Conservation (phyloP, 768 basidiomycete species). For the Suillus subaureus region DNA sequence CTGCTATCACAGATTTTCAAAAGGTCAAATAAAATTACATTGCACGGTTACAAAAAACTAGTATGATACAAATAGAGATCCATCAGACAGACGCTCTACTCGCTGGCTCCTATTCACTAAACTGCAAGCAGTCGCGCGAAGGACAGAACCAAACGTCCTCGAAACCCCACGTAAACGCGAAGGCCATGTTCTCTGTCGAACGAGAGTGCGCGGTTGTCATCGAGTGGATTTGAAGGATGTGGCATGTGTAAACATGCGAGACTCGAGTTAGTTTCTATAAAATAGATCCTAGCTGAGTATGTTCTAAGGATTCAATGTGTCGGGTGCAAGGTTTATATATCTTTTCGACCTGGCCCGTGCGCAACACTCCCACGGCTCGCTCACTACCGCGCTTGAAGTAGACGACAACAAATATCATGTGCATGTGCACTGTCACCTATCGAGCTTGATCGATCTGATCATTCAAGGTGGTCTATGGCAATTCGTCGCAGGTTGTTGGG, state of each 20-base stretch:
- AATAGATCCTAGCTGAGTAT: conserved; percentile 84
- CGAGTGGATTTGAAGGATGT: conserved; percentile 70
- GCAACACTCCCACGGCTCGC: neutral
- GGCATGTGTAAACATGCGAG: conserved; percentile 81
- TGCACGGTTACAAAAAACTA: neutral
- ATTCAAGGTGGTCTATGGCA: no score
- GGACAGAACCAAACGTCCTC: conserved; percentile 62
- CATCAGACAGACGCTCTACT: conserved; percentile 68
- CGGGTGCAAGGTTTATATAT: conserved; percentile 34
- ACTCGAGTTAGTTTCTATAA: conserved; percentile 79
- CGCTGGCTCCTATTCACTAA: conserved; percentile 42
- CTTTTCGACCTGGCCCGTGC: conserved; percentile 37
- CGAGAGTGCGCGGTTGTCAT: conserved; percentile 68
- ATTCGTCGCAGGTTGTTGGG: no score
- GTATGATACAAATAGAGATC: conserved; percentile 34
- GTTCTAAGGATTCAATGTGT: conserved; percentile 50
- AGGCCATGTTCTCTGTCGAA: conserved; percentile 67
- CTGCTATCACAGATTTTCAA: neutral
- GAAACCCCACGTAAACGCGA: conserved; percentile 40
- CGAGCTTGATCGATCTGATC: no score
- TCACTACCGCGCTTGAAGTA: no score
- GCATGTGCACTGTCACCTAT: no score
- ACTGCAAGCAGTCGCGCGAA: conserved; percentile 30
- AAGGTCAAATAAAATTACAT: neutral
- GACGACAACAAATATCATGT: no score